These are phyloP conservation scores for Neurospora tetraspora DNA, from an alignment of 495 filamentous ascomycete genomes.

Conservation along the genomic window DNA sequence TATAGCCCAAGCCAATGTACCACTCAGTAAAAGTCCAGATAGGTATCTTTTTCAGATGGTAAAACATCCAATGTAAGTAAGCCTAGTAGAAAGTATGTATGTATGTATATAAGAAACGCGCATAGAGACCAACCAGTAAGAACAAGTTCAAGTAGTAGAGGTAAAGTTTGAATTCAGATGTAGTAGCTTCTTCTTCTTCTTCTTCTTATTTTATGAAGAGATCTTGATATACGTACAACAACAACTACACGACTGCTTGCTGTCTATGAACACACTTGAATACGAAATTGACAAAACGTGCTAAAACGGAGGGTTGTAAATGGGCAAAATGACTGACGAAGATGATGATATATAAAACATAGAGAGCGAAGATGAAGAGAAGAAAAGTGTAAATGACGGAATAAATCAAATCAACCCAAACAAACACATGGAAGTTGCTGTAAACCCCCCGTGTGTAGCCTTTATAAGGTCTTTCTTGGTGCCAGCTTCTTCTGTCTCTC, in stretches of 20 bases:
- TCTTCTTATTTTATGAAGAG: not conserved
- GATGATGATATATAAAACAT: not conserved
- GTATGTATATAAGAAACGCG: no score
- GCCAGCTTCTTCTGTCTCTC: not conserved
- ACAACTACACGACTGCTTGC: not conserved
- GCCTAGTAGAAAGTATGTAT: no score
- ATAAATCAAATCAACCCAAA: not conserved
- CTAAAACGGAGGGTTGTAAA: not conserved
- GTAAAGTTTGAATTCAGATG: no score
- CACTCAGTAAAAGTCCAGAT: no score
- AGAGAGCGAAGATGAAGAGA: not conserved
- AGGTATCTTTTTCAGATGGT: no score
- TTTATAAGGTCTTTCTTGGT: not conserved
- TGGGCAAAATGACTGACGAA: not conserved
- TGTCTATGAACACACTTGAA: not conserved
- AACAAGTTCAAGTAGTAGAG: no score
- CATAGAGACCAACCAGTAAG: no score
- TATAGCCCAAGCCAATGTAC: no score
- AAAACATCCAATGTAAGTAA: no score
- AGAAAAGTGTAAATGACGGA: not conserved
- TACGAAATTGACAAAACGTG: not conserved
- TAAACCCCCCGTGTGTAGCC: not conserved
- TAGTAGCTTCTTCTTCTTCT: not conserved
- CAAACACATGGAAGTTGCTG: no score
- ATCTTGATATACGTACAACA: not conserved